Evolutionary conservation across 148 eudicot genomes (phyloP).

Genomic region (Rhododendron williamsianum): DNA sequence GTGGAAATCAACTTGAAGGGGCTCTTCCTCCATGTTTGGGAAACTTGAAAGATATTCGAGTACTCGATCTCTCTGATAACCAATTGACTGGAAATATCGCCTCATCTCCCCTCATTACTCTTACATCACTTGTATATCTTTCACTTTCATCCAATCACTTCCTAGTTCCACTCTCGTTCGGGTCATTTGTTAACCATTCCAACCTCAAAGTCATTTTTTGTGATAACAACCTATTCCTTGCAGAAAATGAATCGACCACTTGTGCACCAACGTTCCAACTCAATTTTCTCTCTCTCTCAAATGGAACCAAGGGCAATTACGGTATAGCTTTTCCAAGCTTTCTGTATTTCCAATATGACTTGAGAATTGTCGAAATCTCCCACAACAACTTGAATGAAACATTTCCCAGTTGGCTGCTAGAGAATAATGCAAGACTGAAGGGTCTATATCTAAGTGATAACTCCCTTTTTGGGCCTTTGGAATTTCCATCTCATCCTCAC

Average conservation of each 20-base stretch:
- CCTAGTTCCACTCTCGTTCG: background rate
- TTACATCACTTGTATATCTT: slow-evolving; percentile 3
- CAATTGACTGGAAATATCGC: slow-evolving; percentile 6
- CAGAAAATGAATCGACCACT: background rate
- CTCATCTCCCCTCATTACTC: background rate
- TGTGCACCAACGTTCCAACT: background rate
- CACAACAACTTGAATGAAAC: background rate
- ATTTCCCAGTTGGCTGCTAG: background rate
- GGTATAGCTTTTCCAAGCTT: background rate
- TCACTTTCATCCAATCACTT: background rate
- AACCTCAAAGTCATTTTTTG: background rate
- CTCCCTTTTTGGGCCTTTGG: background rate
- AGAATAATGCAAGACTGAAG: slow-evolving; percentile 1
- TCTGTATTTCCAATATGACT: background rate
- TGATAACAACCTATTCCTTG: background rate
- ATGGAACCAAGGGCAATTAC: background rate
- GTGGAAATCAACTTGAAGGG: background rate
- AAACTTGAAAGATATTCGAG: background rate
- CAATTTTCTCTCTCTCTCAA: background rate
- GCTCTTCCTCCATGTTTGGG: background rate
- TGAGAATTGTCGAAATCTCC: background rate
- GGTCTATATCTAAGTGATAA: background rate
- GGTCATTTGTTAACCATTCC: slow-evolving; percentile 5
- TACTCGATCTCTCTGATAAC: background rate
- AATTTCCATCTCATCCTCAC: background rate